Conservation (phyloP, 192 early-diverging fungal genomes). For the Backusella mclennaniae region DNA sequence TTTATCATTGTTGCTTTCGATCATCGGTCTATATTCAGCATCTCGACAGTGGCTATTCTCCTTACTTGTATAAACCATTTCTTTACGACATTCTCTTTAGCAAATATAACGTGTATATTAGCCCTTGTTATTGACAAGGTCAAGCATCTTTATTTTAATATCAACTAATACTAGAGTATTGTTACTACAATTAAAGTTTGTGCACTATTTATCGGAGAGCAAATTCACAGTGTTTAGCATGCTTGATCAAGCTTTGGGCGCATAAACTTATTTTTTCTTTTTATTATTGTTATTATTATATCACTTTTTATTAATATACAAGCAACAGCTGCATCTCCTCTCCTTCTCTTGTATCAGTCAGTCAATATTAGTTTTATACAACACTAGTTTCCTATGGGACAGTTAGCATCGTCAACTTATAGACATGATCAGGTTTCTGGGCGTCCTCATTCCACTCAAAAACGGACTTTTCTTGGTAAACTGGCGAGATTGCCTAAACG, state of each 20-base stretch:
- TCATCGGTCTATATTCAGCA: too few species aligned
- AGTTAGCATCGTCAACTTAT: constrained; percentile 19
- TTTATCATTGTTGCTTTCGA: too few species aligned
- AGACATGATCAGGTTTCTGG: constrained; percentile 23
- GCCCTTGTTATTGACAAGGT: too few species aligned
- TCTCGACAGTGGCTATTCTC: too few species aligned
- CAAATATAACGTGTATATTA: too few species aligned
- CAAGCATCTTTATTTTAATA: too few species aligned
- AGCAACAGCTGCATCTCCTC: background rate
- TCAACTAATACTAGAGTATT: too few species aligned
- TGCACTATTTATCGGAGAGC: background rate
- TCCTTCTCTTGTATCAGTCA: background rate
- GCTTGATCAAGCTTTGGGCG: background rate
- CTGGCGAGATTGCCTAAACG: constrained; percentile 1
- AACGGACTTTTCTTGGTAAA: constrained; percentile 8
- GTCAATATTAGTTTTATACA: background rate
- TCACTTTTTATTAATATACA: background rate
- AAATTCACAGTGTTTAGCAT: background rate
- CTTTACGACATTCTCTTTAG: too few species aligned
- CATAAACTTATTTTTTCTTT: background rate
- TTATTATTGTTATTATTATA: background rate
- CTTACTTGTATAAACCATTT: too few species aligned
- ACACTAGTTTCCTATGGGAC: constrained; percentile 10
- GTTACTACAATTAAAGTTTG: background rate
- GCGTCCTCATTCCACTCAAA: background rate